These are phyloP conservation scores for Azolla pinnata DNA, from an alignment of 75 land plant species.

Conservation along the genomic window DNA sequence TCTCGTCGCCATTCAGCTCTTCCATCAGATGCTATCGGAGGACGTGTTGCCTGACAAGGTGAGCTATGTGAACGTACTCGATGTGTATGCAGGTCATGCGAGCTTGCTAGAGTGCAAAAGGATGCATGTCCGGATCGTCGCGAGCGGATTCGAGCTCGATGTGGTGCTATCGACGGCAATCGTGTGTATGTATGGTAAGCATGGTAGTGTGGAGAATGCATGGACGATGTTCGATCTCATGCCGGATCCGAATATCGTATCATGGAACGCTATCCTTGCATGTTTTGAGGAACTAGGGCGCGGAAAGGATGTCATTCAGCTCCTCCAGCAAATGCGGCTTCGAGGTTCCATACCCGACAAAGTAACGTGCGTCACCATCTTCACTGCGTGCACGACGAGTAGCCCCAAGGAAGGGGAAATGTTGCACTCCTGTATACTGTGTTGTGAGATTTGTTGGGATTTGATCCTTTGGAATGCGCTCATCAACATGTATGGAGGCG, in stretches of 20 bases:
- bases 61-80: conserved; percentile 10
- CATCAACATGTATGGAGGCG: conserved; percentile 4
- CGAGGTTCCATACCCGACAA: conserved; percentile 6
- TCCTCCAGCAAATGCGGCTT: conserved; percentile 11
- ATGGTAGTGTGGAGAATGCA: conserved; percentile 12
- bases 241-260: neutral
- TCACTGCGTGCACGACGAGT: conserved; percentile 11
- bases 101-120: conserved; percentile 6
- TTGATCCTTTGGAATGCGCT: conserved; percentile 2
- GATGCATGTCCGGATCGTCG: conserved; percentile 1
- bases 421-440: neutral
- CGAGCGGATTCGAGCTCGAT: neutral
- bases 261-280: conserved; percentile 16
- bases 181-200: conserved; percentile 6
- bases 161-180: conserved; percentile 8
- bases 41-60: conserved; percentile 3
- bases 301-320: conserved; percentile 3
- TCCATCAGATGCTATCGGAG: conserved; percentile 10
- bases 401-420: neutral
- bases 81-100: neutral
- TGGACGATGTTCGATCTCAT: conserved; percentile 6
- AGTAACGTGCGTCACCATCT: conserved; percentile 5
- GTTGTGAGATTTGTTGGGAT: neutral
- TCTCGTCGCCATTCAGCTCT: conserved; percentile 6
- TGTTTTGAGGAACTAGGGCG: conserved; percentile 8